These are phyloP conservation scores for Digitaria exilis DNA, from an alignment of 202 grass and related monocot species.

Conservation along the genomic window DNA sequence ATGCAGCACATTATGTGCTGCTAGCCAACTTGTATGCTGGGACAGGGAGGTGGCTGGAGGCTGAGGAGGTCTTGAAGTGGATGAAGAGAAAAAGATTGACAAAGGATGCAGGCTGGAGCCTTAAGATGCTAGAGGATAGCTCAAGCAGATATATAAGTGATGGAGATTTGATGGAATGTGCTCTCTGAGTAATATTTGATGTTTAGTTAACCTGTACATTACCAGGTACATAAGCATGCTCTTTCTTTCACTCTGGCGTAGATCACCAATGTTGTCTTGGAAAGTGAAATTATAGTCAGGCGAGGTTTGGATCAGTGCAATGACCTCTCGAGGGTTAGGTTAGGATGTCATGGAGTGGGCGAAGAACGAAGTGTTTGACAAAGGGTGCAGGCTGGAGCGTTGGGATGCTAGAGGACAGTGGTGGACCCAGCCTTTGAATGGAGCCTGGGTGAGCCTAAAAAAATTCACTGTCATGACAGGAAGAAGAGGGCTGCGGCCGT, in stretches of 20 bases:
- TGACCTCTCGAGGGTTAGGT: slow-evolving; percentile 18
- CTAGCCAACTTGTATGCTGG: slow-evolving; percentile 55
- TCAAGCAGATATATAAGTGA: slow-evolving; percentile 19
- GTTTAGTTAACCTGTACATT: slow-evolving; percentile 1
- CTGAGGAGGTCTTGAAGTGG: slow-evolving; percentile 40
- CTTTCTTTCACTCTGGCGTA: neutral
- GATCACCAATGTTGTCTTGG: neutral
- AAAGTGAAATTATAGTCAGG: slow-evolving; percentile 2
- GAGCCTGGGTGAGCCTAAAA: too few species aligned
- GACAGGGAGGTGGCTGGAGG: slow-evolving; percentile 62
- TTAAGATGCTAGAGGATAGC: slow-evolving; percentile 43
- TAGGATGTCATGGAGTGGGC: slow-evolving; percentile 43
- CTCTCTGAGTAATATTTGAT: slow-evolving; percentile 25
- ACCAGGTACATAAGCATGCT: slow-evolving; percentile 1
- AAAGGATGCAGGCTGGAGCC: slow-evolving; percentile 64
- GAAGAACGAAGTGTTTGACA: slow-evolving; percentile 32
- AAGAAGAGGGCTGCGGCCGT: too few species aligned
- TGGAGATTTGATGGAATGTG: slow-evolving; percentile 34
- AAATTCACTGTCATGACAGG: too few species aligned
- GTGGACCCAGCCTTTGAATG: too few species aligned
- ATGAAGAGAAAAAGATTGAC: slow-evolving; percentile 50
- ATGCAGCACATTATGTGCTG: slow-evolving; percentile 58
- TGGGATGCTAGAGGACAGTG: slow-evolving; percentile 35
- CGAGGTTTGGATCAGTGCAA: neutral
- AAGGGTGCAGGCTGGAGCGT: slow-evolving; percentile 53